These are phyloP conservation scores for Orbilia blumenaviensis DNA, from an alignment of 2,329 filamentous ascomycete genomes.

Conservation along the genomic window DNA sequence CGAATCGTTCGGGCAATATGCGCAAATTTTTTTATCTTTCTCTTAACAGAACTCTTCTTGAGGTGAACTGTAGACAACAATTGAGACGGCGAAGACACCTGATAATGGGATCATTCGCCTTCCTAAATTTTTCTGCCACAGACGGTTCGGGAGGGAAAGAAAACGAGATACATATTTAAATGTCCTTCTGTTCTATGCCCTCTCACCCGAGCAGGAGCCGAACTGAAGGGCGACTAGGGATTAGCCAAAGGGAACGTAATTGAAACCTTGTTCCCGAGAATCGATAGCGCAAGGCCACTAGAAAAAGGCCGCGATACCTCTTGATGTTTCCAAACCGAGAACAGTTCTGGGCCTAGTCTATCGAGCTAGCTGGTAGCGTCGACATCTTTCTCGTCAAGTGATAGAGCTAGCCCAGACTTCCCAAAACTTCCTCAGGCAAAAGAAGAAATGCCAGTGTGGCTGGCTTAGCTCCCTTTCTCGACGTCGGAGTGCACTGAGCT, in stretches of 20 bases:
- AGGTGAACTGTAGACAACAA: not conserved
- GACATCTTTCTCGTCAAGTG: constrained; percentile 50
- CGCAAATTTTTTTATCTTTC: constrained; percentile 12
- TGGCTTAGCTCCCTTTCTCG: constrained; percentile 50
- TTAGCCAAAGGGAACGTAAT: constrained; percentile 50
- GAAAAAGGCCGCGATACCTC: constrained; percentile 42
- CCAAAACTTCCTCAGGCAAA: constrained; percentile 31
- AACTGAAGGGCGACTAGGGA: constrained; percentile 4
- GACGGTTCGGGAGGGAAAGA: not conserved
- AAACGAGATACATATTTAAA: not conserved
- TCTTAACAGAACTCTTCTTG: constrained; percentile 15
- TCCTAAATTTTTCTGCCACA: not conserved
- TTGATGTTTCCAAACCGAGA: constrained; percentile 46
- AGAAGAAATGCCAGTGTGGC: constrained; percentile 46
- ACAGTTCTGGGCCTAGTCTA: constrained; percentile 34
- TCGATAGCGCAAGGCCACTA: constrained; percentile 45
- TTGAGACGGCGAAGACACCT: constrained; percentile 31
- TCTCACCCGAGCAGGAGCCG: constrained; percentile 5
- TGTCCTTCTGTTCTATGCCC: not conserved
- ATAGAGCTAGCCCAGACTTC: constrained; percentile 45
- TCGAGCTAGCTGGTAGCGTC: constrained; percentile 45
- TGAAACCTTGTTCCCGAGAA: constrained; percentile 48
- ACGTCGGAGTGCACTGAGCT: constrained; percentile 53
- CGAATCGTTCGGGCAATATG: constrained; percentile 36
- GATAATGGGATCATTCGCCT: constrained; percentile 40